Evolutionary conservation across 129 eudicot species (phyloP).

Genomic region (sunflower (Helianthus annuus)): HanXRQr2.0-SUNRISE NC_035448.2:137283777-137284276

Average conservation of each 20-base stretch:
- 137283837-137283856: no score
- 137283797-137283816: no score
- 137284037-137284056: conserved; percentile 7
- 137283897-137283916: no score
- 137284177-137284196: conserved; percentile 16
- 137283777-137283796: no score
- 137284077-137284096: conserved; percentile 57
- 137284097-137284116: conserved; percentile 58
- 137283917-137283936: neutral
- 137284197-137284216: conserved; percentile 18
- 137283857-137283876: no score
- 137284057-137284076: conserved; percentile 11
- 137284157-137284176: conserved; percentile 37
- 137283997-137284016: neutral
- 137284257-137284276: conserved; percentile 67
- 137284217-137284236: conserved; percentile 13
- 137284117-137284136: conserved; percentile 30
- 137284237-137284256: conserved; percentile 20
- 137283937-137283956: no score
- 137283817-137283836: no score
- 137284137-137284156: conserved; percentile 48
- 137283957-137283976: conserved; percentile 1
- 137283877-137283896: no score
- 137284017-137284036: neutral
- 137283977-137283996: neutral